Percentiles rank a stretch among this genome's conserved stretches.
Conservation (phyloP, 1,284 basidiomycete species). For the Trametes hirsuta region DNA sequence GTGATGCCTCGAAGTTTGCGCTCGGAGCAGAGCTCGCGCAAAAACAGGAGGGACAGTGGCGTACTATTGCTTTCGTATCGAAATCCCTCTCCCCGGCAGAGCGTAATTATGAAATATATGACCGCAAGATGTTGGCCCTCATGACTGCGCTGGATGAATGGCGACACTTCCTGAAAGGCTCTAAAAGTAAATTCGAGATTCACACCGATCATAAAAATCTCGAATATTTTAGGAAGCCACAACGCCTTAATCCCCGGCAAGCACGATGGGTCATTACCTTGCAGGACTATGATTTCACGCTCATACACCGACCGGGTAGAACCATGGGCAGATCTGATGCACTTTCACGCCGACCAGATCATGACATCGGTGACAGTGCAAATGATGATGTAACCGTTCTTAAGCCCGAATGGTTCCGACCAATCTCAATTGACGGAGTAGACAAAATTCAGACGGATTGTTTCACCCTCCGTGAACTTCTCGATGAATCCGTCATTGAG, state of each 20-base stretch:
- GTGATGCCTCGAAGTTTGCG: constrained; percentile 10
- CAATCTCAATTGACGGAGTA: neutral
- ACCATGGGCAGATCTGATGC: constrained; percentile 40
- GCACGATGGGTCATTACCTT: constrained; percentile 44
- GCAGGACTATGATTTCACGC: constrained; percentile 38
- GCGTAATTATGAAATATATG: constrained; percentile 41
- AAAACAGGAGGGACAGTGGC: constrained; percentile 14
- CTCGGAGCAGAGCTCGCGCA: constrained; percentile 10
- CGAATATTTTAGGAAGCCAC: constrained; percentile 40
- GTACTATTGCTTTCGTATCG: constrained; percentile 13
- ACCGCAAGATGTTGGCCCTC: constrained; percentile 44
- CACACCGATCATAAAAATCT: constrained; percentile 50
- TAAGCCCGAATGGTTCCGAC: constrained; percentile 1
- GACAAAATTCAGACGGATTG: neutral
- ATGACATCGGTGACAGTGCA: constrained; percentile 32
- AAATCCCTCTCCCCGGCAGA: constrained; percentile 2
- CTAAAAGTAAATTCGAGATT: constrained; percentile 12
- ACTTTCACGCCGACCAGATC: constrained; percentile 43
- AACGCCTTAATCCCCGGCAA: constrained; percentile 42
- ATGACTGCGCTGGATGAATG: constrained; percentile 35
- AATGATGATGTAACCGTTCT: constrained; percentile 37
- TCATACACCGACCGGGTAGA: constrained; percentile 44
- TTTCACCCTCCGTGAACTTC: neutral
- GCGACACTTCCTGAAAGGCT: constrained; percentile 36
- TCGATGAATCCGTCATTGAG: neutral